Evolutionary conservation across 352 stramenopile species (phyloP), one percentile per base, ranked within the genome.

Genomic region (Blastocystis hominis): DNA sequence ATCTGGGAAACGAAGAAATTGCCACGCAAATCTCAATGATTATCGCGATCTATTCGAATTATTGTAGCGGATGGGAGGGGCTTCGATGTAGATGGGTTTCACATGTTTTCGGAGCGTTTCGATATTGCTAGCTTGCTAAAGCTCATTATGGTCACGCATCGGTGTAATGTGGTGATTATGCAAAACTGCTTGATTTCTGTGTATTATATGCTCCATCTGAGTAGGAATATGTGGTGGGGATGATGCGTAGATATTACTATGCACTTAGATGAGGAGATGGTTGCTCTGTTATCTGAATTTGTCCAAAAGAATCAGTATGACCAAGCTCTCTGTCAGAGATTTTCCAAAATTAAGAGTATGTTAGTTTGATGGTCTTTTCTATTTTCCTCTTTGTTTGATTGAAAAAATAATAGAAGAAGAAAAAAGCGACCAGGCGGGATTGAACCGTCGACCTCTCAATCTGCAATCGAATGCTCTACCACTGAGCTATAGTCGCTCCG

Each of bases 391-490:
- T 5, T 63, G 62, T 20, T 42, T 72, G 62, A 47, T 72, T 34
- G n/a, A 46, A 46, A 47, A 15, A n/a, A 40, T n/a, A n/a, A n/a
- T n/a, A n/a, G n/a, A n/a, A 1, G 68, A 84, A 30, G 24, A 30
- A 30, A 84, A 84, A 84, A 84, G 72, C 72, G 72, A 56, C 72
- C 46, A 20, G 72, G 50, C 72, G 72, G 72, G 72, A 84, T 84
- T 84, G 72, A 84, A 84, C 72, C 72, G 72, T 66, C 72, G 72
- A 84, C 72, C 72, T 84, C 72, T 69, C 72, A 84, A 84, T 84
- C 72, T 84, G 72, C 72, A 84, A 84, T 84, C 72, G 72, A 69
- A 84, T 84, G 72, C 72, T 84, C 72, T 84, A 84, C 72, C 72
- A 84, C 72, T 84, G 72, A 84, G 72, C 72, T 84, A 84, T 20